Base-by-base conservation (phyloP, 495 filamentous ascomycete genomes). In the Talaromyces thailandensis region DNA sequence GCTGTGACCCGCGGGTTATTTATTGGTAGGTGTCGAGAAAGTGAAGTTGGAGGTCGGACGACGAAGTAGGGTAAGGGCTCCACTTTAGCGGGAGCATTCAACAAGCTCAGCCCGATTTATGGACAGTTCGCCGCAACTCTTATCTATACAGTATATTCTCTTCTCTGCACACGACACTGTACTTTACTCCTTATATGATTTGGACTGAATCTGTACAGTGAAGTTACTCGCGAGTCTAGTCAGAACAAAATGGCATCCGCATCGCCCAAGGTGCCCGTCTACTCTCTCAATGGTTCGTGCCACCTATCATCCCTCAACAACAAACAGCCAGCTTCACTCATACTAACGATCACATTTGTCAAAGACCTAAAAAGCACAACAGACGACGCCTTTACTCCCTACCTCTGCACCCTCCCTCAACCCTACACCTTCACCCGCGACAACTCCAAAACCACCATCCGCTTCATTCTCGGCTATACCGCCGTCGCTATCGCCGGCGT, bases 341-440 rank as follows among this genome's bases (percentile, higher is more conserved):
- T 24, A 64, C 59, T n/a, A n/a, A n/a, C n/a, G n/a, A n/a, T n/a
- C n/a, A n/a, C n/a, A n/a, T 53, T 32, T 43, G 11, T 18, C 21
- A 62, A 50, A 96, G 94, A 96, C 71, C 88, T 98, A 62, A 98
- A 98, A 76, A 96, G 95, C 72, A 95, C 92, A 21, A 90, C 88
- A 69, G 94, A 98, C 79, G 94, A 98, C 70, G 90, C 92, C 61
- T 85, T 98, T 55, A 83, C 87, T n/a, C 89, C 92, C 75, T 97
- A 97, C 76, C 86, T 98, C 56, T 91, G 84, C 73, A 87, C 83
- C 21, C 87, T 97, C 45, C 75, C 78, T 5, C 68, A 73, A 5
- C 78, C 76, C 18, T 80, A 75, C 67, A 81, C 84, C 63, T 97
- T 95, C 81, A 81, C 73, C 26, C 92, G 93, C 71, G 85, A 88